A percentile compares a stretch with the other conserved stretches of the same genome.
These are phyloP conservation scores for Penicillium sp. DNA, from an alignment of 2,329 filamentous ascomycete genomes.

Conservation along the genomic window DNA sequence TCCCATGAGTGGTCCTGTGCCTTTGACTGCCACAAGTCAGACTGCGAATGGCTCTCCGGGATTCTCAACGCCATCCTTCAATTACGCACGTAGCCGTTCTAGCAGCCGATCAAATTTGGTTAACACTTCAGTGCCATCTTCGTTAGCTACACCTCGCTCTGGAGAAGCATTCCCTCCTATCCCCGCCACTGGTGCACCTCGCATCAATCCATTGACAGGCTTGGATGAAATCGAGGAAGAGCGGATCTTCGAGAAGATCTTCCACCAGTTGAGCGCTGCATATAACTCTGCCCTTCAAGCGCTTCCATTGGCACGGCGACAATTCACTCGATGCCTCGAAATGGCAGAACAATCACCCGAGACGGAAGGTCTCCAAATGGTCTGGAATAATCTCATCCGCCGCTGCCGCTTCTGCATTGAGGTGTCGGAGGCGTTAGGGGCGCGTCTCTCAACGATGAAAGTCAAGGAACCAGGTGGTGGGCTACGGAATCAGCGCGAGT, in stretches of 20 bases:
- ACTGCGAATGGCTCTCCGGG: constrained; percentile 31
- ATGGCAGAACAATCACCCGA: constrained; percentile 60
- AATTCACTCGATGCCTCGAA: constrained; percentile 64
- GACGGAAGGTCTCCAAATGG: constrained; percentile 58
- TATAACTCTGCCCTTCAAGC: constrained; percentile 70
- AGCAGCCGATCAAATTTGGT: constrained; percentile 56
- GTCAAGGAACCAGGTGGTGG: constrained; percentile 77
- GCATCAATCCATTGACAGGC: constrained; percentile 57
- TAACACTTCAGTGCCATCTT: constrained; percentile 45
- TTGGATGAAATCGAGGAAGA: constrained; percentile 71
- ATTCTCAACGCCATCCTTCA: constrained; percentile 33
- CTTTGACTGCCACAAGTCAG: constrained; percentile 30
- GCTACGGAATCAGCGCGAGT: constrained; percentile 55
- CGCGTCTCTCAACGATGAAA: constrained; percentile 73
- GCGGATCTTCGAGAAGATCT: constrained; percentile 76
- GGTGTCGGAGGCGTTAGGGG: constrained; percentile 69
- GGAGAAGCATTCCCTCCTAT: constrained; percentile 69
- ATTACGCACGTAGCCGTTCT: constrained; percentile 42
- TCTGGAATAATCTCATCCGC: constrained; percentile 68
- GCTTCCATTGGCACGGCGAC: constrained; percentile 66
- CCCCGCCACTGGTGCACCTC: constrained; percentile 47
- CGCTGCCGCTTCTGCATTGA: constrained; percentile 69
- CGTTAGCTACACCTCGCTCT: constrained; percentile 69
- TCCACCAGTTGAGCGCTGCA: constrained; percentile 69
- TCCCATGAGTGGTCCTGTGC: constrained; percentile 30